Percentiles rank a stretch among this genome's conserved stretches.
Conservation (phyloP, 805 yeast species). For the Candida sphagnicola region DNA sequence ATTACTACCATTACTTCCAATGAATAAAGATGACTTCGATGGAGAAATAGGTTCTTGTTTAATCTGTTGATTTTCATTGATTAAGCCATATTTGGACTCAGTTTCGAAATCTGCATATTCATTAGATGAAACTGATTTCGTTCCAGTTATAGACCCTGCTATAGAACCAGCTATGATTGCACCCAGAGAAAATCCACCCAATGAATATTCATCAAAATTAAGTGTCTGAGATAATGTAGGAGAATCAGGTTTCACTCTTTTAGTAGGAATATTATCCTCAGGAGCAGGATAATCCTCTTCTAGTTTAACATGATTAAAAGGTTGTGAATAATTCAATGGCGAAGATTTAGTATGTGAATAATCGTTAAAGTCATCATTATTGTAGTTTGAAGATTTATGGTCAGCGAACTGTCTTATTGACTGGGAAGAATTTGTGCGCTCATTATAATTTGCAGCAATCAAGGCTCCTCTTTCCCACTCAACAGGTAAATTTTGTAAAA, state of each 20-base stretch:
- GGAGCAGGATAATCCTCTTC: too few species aligned
- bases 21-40: not conserved
- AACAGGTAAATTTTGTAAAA: constrained; percentile 34
- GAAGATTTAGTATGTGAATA: not conserved
- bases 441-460: constrained; percentile 35
- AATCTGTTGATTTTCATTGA: not conserved
- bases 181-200: constrained; percentile 2
- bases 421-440: constrained; percentile 17
- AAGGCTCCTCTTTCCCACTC: constrained; percentile 45
- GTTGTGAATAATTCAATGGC: too few species aligned
- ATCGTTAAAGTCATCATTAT: constrained; percentile 1
- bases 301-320: too few species aligned
- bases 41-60: constrained; percentile 4
- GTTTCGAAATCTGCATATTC: constrained; percentile 1
- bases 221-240: constrained; percentile 10
- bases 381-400: constrained; percentile 14
- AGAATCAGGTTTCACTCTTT: not conserved
- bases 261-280: not conserved
- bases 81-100: not conserved
- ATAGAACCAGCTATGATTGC: not conserved
- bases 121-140: not conserved
- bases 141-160: not conserved
- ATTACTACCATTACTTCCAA: not conserved
- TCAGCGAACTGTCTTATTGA: constrained; percentile 32
- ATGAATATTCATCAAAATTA: constrained; percentile 9